Base-by-base conservation (phyloP, 2,329 filamentous ascomycete species). In the Chaetomiaceae sp. region DNA sequence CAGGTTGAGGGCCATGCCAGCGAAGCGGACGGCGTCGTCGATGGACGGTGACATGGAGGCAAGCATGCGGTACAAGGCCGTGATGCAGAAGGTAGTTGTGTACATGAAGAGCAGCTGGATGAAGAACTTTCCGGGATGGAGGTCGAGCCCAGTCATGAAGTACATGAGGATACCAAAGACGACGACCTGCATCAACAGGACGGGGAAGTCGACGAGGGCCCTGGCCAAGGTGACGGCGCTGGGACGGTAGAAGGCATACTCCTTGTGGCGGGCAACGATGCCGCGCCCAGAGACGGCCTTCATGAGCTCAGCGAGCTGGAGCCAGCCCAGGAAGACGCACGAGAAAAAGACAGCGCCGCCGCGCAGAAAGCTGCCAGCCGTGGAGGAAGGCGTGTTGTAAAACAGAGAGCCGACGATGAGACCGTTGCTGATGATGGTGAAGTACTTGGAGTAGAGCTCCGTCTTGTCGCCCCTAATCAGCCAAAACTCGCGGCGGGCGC, bases 341-440 rank as follows among this genome's bases (percentile, higher is more conserved):
- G 75, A 65, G 55, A 78, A 77, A 63, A 79, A 79, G 14, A 75
- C 58, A 0, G 70, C 63, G 14, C 76, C 73, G 19, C 74, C 73
- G 0, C 74, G 70, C 3, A 70, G 64, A 66, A 84, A 90, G 65
- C 87, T 84, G 48, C 82, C 85, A 1, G 66, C 66, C 0, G 85
- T 87, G 40, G 76, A 73, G 0, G 70, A 57, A 0, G 76, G 68
- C 25, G 87, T 69, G 54, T 87, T 80, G 60, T 89, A 88, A 69
- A 93, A 93, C 16, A 93, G 73, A 2, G 85, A 88, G 2, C 87
- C 85, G 48, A 91, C 83, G 55, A 95, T 87, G 9, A 95, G 74
- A 4, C 67, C 73, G 64, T 88, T 87, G 51, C 84, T 78, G 51
- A 92, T 68, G 60, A 90, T 87, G 63, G 89, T 89, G 67, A 89